Percentiles rank a stretch among this genome's conserved stretches.
Conservation (phyloP, 768 basidiomycete species). For the Strobilomyces confusus region DNA sequence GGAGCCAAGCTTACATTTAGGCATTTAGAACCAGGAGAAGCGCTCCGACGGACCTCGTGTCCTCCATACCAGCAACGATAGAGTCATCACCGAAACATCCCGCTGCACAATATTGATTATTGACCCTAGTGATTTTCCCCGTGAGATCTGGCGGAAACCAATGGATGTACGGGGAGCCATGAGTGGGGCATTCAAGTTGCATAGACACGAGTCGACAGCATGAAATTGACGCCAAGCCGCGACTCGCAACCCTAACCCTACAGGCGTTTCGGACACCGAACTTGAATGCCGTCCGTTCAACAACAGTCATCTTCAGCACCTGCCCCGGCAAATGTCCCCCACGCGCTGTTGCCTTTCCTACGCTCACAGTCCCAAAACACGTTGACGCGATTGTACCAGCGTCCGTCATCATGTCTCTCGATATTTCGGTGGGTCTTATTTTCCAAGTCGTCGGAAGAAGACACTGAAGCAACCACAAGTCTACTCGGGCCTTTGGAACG, state of each 20-base stretch:
- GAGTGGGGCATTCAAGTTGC: not conserved
- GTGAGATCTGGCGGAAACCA: conserved; percentile 7
- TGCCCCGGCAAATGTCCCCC: conserved; percentile 37
- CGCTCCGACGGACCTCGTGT: not conserved
- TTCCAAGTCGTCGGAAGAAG: not conserved
- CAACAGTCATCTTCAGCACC: conserved; percentile 10
- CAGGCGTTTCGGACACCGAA: not conserved
- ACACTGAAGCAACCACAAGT: conserved; percentile 35
- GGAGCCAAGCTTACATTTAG: not conserved
- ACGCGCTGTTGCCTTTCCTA: conserved; percentile 73
- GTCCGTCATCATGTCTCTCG: conserved; percentile 84
- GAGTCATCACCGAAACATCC: conserved; percentile 5
- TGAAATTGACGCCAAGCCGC: too few relatives aligned
- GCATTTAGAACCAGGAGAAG: not conserved
- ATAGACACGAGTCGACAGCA: too few relatives aligned
- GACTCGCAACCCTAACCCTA: conserved; percentile 21
- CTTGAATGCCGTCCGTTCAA: conserved; percentile 25
- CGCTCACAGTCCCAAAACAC: conserved; percentile 76
- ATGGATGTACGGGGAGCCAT: too few relatives aligned
- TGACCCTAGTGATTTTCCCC: not conserved
- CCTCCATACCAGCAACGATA: conserved; percentile 1
- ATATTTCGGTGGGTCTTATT: conserved; percentile 67
- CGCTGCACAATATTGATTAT: conserved; percentile 2
- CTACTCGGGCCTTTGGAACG: conserved; percentile 74
- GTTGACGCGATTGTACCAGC: conserved; percentile 74